These are phyloP conservation scores for Ophiocordyceps australis DNA, from an alignment of 2,329 filamentous ascomycete species.

Conservation along the genomic window DNA sequence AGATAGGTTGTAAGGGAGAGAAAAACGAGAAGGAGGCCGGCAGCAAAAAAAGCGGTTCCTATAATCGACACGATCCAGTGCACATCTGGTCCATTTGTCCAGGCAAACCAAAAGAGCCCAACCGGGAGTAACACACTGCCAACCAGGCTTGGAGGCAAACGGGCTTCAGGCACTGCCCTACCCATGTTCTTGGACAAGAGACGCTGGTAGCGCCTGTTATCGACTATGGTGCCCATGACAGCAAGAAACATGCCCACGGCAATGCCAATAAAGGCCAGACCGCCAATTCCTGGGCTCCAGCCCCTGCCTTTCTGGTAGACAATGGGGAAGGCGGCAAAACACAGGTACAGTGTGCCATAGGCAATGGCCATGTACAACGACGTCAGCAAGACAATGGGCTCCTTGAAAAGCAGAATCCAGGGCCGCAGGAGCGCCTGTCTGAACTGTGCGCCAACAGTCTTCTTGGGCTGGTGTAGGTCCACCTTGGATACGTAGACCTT, in stretches of 20 bases:
- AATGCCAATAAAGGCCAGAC: conserved; percentile 45
- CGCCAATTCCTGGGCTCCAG: conserved; percentile 38
- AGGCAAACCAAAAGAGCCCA: conserved; percentile 48
- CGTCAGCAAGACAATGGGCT: conserved; percentile 47
- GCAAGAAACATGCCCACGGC: conserved; percentile 43
- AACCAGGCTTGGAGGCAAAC: conserved; percentile 40
- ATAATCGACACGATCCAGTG: conserved; percentile 36
- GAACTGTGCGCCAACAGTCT: conserved; percentile 28
- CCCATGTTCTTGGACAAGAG: conserved; percentile 28
- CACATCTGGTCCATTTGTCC: conserved; percentile 36
- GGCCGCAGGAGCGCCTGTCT: conserved; percentile 40
- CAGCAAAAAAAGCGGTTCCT: conserved; percentile 28
- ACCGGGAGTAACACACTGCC: conserved; percentile 39
- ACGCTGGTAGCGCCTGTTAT: conserved; percentile 33
- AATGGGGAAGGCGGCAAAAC: conserved; percentile 37
- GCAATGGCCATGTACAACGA: conserved; percentile 45
- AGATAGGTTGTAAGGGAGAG: conserved; percentile 48
- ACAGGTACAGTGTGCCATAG: conserved; percentile 35
- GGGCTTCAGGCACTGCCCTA: conserved; percentile 42
- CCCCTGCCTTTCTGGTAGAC: conserved; percentile 40
- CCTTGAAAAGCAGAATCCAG: conserved; percentile 45
- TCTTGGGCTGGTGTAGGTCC: conserved; percentile 22
- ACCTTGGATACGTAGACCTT: conserved; percentile 34
- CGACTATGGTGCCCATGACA: conserved; percentile 29
- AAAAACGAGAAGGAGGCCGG: conserved; percentile 45